Evolutionary conservation across 1,284 basidiomycete species (phyloP), one percentile per base, ranked within the genome.

Genomic region (Ceratorhiza oryzae-sativae): DNA sequence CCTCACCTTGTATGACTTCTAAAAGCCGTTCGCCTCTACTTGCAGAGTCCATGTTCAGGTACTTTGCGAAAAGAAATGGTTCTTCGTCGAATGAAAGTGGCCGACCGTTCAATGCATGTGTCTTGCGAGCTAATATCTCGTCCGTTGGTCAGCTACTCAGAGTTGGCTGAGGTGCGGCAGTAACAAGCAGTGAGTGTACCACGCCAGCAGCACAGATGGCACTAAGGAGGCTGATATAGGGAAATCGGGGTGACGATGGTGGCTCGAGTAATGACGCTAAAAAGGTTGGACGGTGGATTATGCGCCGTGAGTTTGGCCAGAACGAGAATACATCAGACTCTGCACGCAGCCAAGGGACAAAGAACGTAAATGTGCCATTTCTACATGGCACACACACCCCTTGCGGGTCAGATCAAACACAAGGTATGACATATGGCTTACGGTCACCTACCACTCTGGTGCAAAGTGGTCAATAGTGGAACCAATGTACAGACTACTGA

Each of bases 401-500:
- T 3, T 5, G 10, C 2, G n/a, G n/a, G 6, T 27, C 27, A 65
- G 32, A 53, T 27, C 9, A n/a, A n/a, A n/a, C n/a, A n/a, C n/a
- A n/a, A n/a, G n/a, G n/a, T n/a, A n/a, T n/a, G n/a, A n/a, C n/a
- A n/a, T n/a, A n/a, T n/a, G n/a, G n/a, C n/a, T n/a, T n/a, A n/a
- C n/a, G n/a, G n/a, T n/a, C 18, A 41, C 65, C 10, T 58, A 68
- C 65, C 65, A 68, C 65, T 56, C 65, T 68, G 27, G 18, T 45
- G n/a, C 8, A 13, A 42, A 6, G 1, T 45, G 12, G 34, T 60
- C 13, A 60, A 41, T 27, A 30, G 1, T 27, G 20, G 10, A 32
- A 3, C 23, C 4, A 48, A 2, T 1, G 10, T 36, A 23, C 10
- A 46, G 15, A 2, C 27, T 30, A 9, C 1, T 25, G 5, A 32